Base-by-base conservation (phyloP, 441 rosid genomes). In the Omphalea diandra region DNA sequence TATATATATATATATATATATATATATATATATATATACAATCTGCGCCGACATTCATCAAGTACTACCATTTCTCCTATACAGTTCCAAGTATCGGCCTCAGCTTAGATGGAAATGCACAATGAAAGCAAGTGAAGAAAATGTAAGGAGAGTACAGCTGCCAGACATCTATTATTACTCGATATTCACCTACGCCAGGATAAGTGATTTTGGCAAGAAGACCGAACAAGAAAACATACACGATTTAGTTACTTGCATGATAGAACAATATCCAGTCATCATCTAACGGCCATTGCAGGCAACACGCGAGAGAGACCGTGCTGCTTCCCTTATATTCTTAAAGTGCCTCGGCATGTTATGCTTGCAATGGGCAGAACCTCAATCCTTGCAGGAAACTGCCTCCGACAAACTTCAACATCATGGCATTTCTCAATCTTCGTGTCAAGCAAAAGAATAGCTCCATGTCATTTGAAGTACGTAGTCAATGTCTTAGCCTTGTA, bases 311-410 rank as follows among this genome's bases (percentile, higher is more conserved):
- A 65, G 44, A 50, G 36, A 38, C 11, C 58, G 58, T 56, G 63
- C 40, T 53, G 24, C 26, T 22, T 52, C 46, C 47, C 63, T 29
- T 27, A 44, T 33, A 26, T 17, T 67, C 14, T 57, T 55, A 54
- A 61, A 60, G 58, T 32, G 59, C 63, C 68, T n/a, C 49, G 63
- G 36, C 54, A 36, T 11, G 14, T 26, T 32, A 65, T 41, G 73
- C 12, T n/a, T 55, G 9, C 18, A 35, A 41, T 65, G 64, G 27
- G 71, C 60, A 62, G 33, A 60, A 49, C 32, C 40, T 43, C 27
- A 22, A 38, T 58, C 36, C 53, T 52, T 59, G 29, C 26, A 50
- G 68, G 67, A 65, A n/a, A n/a, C n/a, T n/a, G n/a, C 41, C 40
- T 15, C 47, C 36, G 17, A 57, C 14, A 15, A 38, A 61, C 65